Base-by-base conservation (phyloP, 2,329 filamentous ascomycete species). In the Zymoseptoria ardabiliae region DNA sequence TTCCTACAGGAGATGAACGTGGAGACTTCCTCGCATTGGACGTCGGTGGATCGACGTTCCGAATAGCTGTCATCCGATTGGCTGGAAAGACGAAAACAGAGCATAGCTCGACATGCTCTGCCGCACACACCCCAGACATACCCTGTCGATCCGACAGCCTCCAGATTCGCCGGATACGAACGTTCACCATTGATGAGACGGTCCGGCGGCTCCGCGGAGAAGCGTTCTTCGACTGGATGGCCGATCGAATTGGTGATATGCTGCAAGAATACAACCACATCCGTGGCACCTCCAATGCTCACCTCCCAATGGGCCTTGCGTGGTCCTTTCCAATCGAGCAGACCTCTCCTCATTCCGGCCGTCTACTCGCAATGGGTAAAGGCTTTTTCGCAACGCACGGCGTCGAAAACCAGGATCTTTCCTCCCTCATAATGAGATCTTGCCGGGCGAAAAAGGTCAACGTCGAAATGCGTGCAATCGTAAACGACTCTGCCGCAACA, bases 241-340 rank as follows among this genome's bases (percentile, higher is more conserved):
- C 84, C 5, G 76, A 76, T 53, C 79, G 80, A 61, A 85, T 87
- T 58, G 77, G 79, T 50, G 76, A 79, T 8, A 82, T 82, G 71
- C 72, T 86, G 53, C 71, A 72, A 21, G 72, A 76, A 28, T 74
- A 77, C 57, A 77, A 71, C 51, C 70, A 73, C 54, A 69, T 68
- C 55, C 67, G 68, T n/a, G 68, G 70, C 53, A 68, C 66, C 4
- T 63, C 65, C 1, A 63, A 68, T 13, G 70, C 70, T 3, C 76
- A 75, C 10, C 72, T 86, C 58, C 76, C 79, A 4, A 82, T 86
- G 77, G 85, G 85, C 3, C 66, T 87, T 63, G 82, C 85, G 2
- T 87, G 85, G 85, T 86, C 84, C 2, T 87, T 87, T 70, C 85
- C 85, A 0, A 79, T 87, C 57, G 81, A 86, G 71, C 83, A 86